phyloP scores from a whole-genome alignment of 225 moss, liverwort and hornwort species.

The Asterella californica region DNA sequence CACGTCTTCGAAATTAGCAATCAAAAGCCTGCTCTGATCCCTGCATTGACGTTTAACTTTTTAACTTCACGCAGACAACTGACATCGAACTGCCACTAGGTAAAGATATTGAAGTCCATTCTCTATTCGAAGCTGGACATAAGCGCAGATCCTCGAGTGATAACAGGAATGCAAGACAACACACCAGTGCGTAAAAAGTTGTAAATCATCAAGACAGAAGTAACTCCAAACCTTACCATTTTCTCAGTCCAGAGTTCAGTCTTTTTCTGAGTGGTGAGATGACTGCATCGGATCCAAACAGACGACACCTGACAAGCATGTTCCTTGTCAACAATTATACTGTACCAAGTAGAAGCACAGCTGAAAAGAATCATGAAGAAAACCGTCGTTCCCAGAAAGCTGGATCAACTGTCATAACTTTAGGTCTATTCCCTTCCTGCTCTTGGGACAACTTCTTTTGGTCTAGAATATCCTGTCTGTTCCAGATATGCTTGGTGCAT shows the following conservation, averaged over 20 bases:
- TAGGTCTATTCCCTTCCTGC: not conserved
- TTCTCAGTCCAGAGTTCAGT: constrained; percentile 48
- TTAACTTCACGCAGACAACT: not conserved
- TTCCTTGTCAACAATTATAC: not conserved
- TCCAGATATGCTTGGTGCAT: not conserved
- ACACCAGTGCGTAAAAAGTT: not conserved
- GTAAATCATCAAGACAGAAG: not conserved
- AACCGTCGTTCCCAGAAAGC: too few species aligned
- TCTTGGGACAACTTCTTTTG: not conserved
- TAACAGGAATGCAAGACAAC: not conserved
- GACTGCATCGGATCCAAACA: constrained; percentile 72
- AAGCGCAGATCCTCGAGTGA: not conserved
- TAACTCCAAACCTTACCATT: constrained; percentile 42
- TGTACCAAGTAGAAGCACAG: not conserved
- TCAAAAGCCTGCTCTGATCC: constrained; percentile 60
- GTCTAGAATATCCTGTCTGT: not conserved
- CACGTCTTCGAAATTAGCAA: constrained; percentile 66
- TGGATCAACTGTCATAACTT: not conserved
- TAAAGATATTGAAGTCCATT: not conserved
- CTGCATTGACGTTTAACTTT: constrained; percentile 34
- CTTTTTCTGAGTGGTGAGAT: constrained; percentile 58
- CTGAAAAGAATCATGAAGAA: not conserved
- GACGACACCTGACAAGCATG: constrained; percentile 53
- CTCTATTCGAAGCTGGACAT: not conserved
- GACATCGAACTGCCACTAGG: not conserved